Percentiles rank a stretch among this genome's conserved stretches.
phyloP scores from a whole-genome alignment of 2,329 filamentous ascomycete species.

The Trichoderma harzianum region DNA sequence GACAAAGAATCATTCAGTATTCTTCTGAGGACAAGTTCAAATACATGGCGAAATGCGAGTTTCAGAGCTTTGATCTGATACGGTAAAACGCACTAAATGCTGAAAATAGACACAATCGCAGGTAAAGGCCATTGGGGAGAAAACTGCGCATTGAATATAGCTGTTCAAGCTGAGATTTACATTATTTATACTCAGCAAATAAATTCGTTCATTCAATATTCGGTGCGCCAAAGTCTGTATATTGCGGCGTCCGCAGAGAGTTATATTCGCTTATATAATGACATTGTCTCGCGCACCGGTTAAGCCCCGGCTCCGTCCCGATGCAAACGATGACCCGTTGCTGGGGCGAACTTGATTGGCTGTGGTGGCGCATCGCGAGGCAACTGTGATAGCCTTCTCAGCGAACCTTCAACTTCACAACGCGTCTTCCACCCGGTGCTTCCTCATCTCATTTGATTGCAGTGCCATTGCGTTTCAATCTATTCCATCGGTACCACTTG shows the following conservation, averaged over 20 bases:
- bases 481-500: neutral
- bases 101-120: neutral
- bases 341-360: constrained; percentile 1
- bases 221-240: neutral
- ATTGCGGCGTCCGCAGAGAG: neutral
- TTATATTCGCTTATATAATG: neutral
- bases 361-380: neutral
- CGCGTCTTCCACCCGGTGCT: neutral
- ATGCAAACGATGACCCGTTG: neutral
- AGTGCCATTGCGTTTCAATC: too few species aligned
- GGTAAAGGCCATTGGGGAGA: neutral
- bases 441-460: neutral
- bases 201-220: neutral
- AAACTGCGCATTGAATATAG: neutral
- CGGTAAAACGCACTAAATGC: neutral
- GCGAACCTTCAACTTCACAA: constrained; percentile 2
- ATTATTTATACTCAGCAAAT: neutral
- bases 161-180: neutral
- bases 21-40: neutral
- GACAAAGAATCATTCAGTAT: neutral
- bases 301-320: neutral
- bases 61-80: neutral
- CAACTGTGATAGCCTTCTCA: constrained; percentile 6
- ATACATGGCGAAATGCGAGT: neutral
- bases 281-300: neutral